Evolutionary conservation across 495 filamentous ascomycete genomes (phyloP), one percentile per base, ranked within the genome.

Genomic region (Acidomyces sp.): DNA sequence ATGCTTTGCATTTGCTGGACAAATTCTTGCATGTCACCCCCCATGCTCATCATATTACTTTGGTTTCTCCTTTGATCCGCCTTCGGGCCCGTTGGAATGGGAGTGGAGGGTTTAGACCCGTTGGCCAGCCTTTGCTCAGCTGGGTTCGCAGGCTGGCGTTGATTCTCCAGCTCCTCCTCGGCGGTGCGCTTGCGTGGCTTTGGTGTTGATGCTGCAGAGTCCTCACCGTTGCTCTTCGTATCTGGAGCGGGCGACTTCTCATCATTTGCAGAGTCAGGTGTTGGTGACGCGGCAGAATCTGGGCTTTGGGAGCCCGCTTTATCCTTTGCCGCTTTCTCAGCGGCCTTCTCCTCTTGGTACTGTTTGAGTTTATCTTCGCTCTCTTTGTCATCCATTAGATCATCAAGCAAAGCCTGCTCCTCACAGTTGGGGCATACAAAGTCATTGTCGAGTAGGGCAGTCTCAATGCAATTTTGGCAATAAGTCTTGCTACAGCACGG

Each of bases 391-490:
- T 73, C 59, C 54, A 72, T 72, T 39, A 97, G 74, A 62, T 93
- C 78, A 74, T 95, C 92, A 62, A 96, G 80, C 41, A 94, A 67
- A 33, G 95, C 82, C 44, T 83, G 85, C 49, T 93, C 85, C 30
- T 75, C 82, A 68, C 90, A 97, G 37, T 75, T 78, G 41, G 92
- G 92, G 60, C 90, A 97, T 55, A 82, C 69, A 66, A 97, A 85
- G 70, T 97, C 90, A 72, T 79, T 88, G 67, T 96, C 85, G 64
- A 93, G 85, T 65, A 97, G 77, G 54, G 84, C 79, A 74, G 87
- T 92, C 53, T 86, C 86, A 61, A 96, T 93, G 79, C 90, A 97
- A 52, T 96, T 85, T 73, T 85, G 82, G 75, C 90, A 97, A 72
- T 88, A 96, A 58, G 86, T 93, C 70, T 80, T 86, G 60, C 80